Conservation (phyloP, 345 rosid species). For the Cardamine resedifolia region DNA sequence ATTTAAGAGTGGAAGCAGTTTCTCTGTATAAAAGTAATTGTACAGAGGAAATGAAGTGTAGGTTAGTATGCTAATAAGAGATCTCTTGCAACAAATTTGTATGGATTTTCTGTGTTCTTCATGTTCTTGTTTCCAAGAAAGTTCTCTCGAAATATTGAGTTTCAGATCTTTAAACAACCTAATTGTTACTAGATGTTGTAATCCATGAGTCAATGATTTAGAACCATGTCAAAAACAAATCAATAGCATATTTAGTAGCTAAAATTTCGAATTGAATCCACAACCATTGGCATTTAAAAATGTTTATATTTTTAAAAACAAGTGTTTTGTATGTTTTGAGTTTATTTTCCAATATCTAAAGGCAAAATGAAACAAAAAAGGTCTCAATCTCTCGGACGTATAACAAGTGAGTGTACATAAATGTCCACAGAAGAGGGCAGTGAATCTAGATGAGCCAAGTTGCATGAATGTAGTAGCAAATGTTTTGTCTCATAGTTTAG, state of each 20-base stretch:
- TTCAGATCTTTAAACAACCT: constrained; percentile 7
- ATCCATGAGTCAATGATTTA: constrained; percentile 5
- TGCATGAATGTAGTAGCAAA: constrained; percentile 21
- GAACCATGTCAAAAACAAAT: neutral
- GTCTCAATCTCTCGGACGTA: neutral
- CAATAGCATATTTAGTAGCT: too few relatives aligned
- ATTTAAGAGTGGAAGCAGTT: neutral
- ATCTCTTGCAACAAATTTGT: constrained; percentile 17
- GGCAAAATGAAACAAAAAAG: too few relatives aligned
- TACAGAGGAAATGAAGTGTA: constrained; percentile 25
- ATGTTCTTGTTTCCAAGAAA: constrained; percentile 18
- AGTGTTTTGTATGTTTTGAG: too few relatives aligned
- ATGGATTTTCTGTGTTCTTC: constrained; percentile 26
- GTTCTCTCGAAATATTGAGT: too few relatives aligned
- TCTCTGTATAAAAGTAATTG: constrained; percentile 11
- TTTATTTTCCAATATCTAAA: too few relatives aligned
- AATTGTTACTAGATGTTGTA: neutral
- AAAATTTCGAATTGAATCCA: too few relatives aligned
- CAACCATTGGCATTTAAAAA: neutral
- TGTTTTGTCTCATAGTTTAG: constrained; percentile 32
- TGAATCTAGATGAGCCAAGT: constrained; percentile 32
- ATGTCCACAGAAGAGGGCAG: neutral
- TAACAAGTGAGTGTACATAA: constrained; percentile 30
- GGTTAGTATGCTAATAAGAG: constrained; percentile 18
- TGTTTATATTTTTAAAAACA: too few relatives aligned